A percentile compares a stretch with the other conserved stretches of the same genome.
Evolutionary conservation across 495 filamentous ascomycete species (phyloP).

Genomic region (Xylaria nigripes): DNA sequence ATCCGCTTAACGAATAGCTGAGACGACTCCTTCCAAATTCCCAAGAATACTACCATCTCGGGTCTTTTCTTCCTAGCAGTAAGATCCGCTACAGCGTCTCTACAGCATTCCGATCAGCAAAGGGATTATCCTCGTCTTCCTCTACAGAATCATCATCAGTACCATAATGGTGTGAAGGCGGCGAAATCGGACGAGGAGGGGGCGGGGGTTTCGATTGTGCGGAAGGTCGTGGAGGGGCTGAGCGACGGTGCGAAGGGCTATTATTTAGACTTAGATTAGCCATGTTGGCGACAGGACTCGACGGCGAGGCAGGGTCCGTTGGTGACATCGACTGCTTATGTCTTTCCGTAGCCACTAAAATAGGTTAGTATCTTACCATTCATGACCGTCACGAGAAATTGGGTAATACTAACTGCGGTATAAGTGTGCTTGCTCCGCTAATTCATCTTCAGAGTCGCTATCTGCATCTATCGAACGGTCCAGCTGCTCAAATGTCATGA

Average conservation of each 20-base stretch:
- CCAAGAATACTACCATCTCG: slow-evolving; percentile 40
- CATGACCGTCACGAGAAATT: neutral
- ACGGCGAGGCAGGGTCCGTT: slow-evolving; percentile 23
- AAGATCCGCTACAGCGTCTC: slow-evolving; percentile 57
- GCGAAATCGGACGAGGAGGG: slow-evolving; percentile 26
- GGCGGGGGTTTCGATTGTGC: slow-evolving; percentile 33
- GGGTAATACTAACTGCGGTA: slow-evolving; percentile 38
- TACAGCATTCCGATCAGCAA: slow-evolving; percentile 69
- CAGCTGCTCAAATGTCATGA: slow-evolving; percentile 90
- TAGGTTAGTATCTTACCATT: slow-evolving; percentile 14
- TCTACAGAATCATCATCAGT: slow-evolving; percentile 44
- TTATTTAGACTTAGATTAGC: slow-evolving; percentile 30
- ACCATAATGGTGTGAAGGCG: slow-evolving; percentile 13
- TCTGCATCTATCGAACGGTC: slow-evolving; percentile 96
- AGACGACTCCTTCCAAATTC: neutral
- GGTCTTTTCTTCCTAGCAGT: slow-evolving; percentile 41
- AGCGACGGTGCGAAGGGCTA: slow-evolving; percentile 28
- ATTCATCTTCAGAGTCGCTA: slow-evolving; percentile 78
- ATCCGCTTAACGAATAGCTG: neutral
- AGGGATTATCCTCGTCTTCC: slow-evolving; percentile 67
- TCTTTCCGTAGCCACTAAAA: slow-evolving; percentile 43
- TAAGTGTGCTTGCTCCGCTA: slow-evolving; percentile 47
- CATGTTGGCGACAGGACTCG: slow-evolving; percentile 27
- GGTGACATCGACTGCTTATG: slow-evolving; percentile 37
- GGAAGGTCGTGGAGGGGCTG: slow-evolving; percentile 36